phyloP scores from a whole-genome alignment of 495 filamentous ascomycete genomes.

The Neurospora intermedia region DNA sequence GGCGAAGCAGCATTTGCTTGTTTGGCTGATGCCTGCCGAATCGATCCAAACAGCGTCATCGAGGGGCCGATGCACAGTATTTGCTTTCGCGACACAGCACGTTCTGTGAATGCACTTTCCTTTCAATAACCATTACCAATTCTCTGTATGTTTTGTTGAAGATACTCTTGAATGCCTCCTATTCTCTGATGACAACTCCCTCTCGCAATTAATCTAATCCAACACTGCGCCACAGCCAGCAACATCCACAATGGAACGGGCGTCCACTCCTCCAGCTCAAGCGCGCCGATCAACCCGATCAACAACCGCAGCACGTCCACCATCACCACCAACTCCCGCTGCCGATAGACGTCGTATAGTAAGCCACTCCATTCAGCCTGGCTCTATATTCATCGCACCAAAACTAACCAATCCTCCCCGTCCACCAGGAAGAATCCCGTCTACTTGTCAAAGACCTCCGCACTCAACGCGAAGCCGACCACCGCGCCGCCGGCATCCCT shows the following conservation, averaged over 20 bases:
- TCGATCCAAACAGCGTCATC: neutral
- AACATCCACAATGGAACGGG: constrained; percentile 23
- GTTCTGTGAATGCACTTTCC: neutral
- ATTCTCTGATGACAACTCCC: neutral
- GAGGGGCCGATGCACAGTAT: neutral
- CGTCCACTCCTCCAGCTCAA: constrained; percentile 43
- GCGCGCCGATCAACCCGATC: constrained; percentile 28
- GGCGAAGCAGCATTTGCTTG: neutral
- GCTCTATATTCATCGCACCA: neutral
- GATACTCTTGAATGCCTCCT: neutral
- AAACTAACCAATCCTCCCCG: neutral
- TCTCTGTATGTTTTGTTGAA: neutral
- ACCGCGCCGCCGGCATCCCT: constrained; percentile 22
- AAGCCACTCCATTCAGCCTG: constrained; percentile 7
- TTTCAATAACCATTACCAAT: neutral
- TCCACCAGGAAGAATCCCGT: constrained; percentile 69
- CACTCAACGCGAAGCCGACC: constrained; percentile 52
- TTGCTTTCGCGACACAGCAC: neutral
- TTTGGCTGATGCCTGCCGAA: neutral
- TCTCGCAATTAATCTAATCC: neutral
- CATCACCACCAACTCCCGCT: constrained; percentile 60
- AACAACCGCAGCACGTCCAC: constrained; percentile 27
- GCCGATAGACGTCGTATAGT: constrained; percentile 56
- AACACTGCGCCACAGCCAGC: neutral
- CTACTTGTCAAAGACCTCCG: constrained; percentile 85